Percentiles rank a stretch among this genome's conserved stretches.
Evolutionary conservation across 2,329 filamentous ascomycete genomes (phyloP).

Genomic region (Colletotrichum musae): DNA sequence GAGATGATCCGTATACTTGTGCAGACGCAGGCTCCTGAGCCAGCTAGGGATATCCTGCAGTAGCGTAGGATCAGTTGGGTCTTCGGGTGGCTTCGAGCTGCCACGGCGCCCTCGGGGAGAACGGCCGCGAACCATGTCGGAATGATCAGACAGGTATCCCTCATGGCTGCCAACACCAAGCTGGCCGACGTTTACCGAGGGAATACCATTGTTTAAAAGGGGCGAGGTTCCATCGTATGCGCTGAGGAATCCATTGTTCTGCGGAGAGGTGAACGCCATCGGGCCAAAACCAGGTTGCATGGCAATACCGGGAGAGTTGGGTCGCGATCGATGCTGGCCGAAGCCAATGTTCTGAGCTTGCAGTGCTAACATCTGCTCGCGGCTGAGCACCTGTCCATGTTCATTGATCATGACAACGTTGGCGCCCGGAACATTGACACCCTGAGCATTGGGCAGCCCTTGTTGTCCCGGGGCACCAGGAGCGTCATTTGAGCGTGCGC

Average conservation of each 20-base stretch:
- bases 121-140: conserved; percentile 89
- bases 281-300: conserved; percentile 77
- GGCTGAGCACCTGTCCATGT: conserved; percentile 87
- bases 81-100: conserved; percentile 97
- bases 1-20: conserved; percentile 99
- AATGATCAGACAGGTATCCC: conserved; percentile 94
- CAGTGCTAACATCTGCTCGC: conserved; percentile 87
- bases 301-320: conserved; percentile 88
- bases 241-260: conserved; percentile 94
- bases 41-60: conserved; percentile 96
- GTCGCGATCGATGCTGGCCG: conserved; percentile 83
- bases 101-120: conserved; percentile 93
- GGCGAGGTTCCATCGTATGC: conserved; percentile 85
- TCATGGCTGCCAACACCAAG: conserved; percentile 80
- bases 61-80: conserved; percentile 91
- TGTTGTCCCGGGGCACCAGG: conserved; percentile 58
- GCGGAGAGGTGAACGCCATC: conserved; percentile 86
- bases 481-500: conserved; percentile 89
- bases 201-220: conserved; percentile 79
- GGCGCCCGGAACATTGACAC: conserved; percentile 74
- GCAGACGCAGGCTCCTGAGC: conserved; percentile 92
- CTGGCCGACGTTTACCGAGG: conserved; percentile 78
- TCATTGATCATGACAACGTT: conserved; percentile 97
- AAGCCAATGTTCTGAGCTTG: conserved; percentile 76
- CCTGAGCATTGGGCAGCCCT: conserved; percentile 57